Base-by-base conservation (phyloP, 2,329 filamentous ascomycete species). In the Lasiodiplodia hormozganensis region DNA sequence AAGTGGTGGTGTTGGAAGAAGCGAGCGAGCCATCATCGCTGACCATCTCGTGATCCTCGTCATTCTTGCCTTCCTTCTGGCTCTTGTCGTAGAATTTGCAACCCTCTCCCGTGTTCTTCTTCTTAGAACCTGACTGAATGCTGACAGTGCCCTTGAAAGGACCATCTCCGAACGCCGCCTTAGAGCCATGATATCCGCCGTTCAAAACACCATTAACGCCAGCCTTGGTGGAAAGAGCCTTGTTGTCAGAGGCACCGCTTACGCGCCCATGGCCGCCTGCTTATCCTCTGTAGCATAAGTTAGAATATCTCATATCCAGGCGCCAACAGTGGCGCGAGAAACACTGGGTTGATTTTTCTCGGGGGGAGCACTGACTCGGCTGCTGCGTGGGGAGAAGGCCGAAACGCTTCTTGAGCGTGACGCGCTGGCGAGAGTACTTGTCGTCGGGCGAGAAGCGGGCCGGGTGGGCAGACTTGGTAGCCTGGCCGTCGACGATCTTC, bases 371-470 rank as follows among this genome's bases (percentile, higher is more conserved):
- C 64, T 57, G 52, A 81, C 87, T 85, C 80, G 89, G 91, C 86
- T 97, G 91, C 86, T 97, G 93, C 66, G 92, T 96, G 80, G 97
- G 84, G 71, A 98, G 88, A 72, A 97, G 86, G 60, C 91, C 91
- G 79, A 97, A 98, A 77, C 96, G 88, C 85, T 92, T 94, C 90
- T 97, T 97, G 76, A 98, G 87, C 23, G 94, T 96, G 62, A 98
- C 94, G 75, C 96, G 90, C 84, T 98, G 95, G 87, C 88, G 85
- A 77, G 94, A 97, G 88, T 96, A 98, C 87, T 97, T 97, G 87
- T 99, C 96, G 83, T 99, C 96, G 72, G 96, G 96, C 57, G 93
- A 97, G 86, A 98, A 99, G 74, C 96, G 88, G 53, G 96, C 96
- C 57, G 96, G 95, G 84, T 98, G 95, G 68, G 96, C 96, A 66